Conservation (phyloP, 179 eudicot genomes). For the Dionaea muscipula region DNA sequence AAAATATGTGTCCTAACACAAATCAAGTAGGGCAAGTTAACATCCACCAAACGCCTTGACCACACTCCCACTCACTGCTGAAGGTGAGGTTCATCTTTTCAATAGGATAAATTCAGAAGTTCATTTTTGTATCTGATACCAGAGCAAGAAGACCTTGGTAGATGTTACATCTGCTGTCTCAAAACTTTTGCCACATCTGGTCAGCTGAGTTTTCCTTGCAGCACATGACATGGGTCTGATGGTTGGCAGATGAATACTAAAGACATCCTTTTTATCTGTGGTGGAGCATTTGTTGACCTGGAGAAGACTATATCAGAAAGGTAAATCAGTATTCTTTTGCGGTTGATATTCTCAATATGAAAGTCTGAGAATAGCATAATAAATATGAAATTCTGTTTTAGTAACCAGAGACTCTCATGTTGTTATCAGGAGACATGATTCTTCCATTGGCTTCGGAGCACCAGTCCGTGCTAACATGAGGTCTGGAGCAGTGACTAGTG, state of each 20-base stretch:
- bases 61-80: too few relatives aligned
- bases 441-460: constrained; percentile 73
- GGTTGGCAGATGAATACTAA: constrained; percentile 42
- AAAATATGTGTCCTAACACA: too few relatives aligned
- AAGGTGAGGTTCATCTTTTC: too few relatives aligned
- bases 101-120: too few relatives aligned
- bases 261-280: constrained; percentile 58
- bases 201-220: background rate
- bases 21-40: too few relatives aligned
- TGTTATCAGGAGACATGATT: constrained; percentile 47
- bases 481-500: constrained; percentile 29
- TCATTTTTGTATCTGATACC: too few relatives aligned
- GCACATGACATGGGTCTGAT: background rate
- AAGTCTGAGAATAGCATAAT: too few relatives aligned
- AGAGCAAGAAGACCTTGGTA: too few relatives aligned
- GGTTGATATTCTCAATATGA: background rate
- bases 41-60: too few relatives aligned
- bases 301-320: constrained; percentile 62
- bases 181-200: background rate
- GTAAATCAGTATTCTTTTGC: constrained; percentile 17
- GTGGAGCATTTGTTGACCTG: constrained; percentile 59
- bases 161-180: background rate
- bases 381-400: too few relatives aligned
- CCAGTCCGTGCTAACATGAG: constrained; percentile 69
- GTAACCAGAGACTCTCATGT: background rate